Conservation (phyloP, 225 moss, liverwort and hornwort genomes). For the Pleurozium schreberi region DNA sequence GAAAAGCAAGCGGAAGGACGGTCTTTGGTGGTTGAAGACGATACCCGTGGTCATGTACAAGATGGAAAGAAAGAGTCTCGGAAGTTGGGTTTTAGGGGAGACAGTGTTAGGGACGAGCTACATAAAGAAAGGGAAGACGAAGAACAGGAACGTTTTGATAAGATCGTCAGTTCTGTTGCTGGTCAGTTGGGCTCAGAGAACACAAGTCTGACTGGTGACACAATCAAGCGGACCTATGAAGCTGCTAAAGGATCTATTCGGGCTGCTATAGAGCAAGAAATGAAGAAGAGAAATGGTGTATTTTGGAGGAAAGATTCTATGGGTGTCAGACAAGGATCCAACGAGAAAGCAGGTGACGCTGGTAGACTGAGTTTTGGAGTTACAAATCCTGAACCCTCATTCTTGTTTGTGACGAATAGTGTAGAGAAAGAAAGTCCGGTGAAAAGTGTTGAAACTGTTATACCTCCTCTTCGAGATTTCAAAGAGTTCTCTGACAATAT, state of each 20-base stretch:
- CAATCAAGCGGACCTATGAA: neutral
- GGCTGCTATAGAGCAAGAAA: slow-evolving; percentile 8
- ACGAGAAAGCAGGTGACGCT: neutral
- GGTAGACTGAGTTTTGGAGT: neutral
- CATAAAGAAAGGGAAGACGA: neutral
- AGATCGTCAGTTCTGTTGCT: neutral
- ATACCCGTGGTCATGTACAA: neutral
- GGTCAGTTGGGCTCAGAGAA: neutral
- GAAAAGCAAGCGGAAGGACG: neutral
- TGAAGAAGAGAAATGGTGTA: slow-evolving; percentile 4
- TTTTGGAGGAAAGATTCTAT: neutral
- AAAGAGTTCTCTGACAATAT: neutral
- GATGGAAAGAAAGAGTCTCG: slow-evolving; percentile 7
- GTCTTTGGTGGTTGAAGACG: neutral
- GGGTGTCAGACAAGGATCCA: neutral
- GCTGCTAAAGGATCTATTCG: slow-evolving; percentile 6
- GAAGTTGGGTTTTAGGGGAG: neutral
- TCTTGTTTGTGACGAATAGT: neutral
- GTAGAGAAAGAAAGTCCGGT: neutral
- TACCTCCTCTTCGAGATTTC: slow-evolving; percentile 13
- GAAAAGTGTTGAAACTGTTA: neutral
- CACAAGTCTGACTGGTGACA: neutral
- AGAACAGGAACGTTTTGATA: neutral
- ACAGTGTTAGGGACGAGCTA: neutral
- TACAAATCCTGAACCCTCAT: neutral